These are phyloP conservation scores for Boletus pseudopeckii DNA, from an alignment of 768 basidiomycete species.

Conservation along the genomic window DNA sequence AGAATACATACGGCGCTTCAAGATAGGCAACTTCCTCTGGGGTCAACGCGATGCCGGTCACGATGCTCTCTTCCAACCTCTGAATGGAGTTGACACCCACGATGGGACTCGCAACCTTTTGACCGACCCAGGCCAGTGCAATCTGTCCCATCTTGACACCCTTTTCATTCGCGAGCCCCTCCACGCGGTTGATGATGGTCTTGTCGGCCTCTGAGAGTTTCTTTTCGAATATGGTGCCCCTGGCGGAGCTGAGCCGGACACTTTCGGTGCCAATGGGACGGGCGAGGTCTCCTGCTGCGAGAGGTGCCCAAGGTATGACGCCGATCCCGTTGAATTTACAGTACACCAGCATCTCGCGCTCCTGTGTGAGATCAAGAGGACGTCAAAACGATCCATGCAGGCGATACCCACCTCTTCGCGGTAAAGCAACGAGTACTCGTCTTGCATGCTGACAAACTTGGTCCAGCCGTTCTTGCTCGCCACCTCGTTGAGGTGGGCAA, in stretches of 20 bases:
- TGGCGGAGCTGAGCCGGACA: conserved; percentile 6
- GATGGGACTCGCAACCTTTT: conserved; percentile 44
- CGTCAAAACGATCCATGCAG: neutral
- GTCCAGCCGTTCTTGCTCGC: conserved; percentile 46
- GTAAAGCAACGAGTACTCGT: conserved; percentile 50
- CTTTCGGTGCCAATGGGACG: conserved; percentile 34
- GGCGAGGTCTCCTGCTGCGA: conserved; percentile 38
- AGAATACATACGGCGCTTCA: conserved; percentile 22
- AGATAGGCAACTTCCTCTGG: conserved; percentile 27
- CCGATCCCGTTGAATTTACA: conserved; percentile 50
- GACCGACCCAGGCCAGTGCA: conserved; percentile 41
- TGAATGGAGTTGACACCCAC: conserved; percentile 38
- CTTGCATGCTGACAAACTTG: conserved; percentile 53
- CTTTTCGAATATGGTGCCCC: conserved; percentile 25
- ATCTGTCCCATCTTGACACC: conserved; percentile 44
- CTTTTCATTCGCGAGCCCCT: conserved; percentile 39
- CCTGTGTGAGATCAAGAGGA: conserved; percentile 25
- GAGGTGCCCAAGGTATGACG: conserved; percentile 49
- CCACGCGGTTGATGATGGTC: conserved; percentile 38
- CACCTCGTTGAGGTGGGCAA: conserved; percentile 41
- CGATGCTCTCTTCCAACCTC: conserved; percentile 30
- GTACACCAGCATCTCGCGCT: conserved; percentile 44
- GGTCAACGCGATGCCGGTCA: conserved; percentile 20
- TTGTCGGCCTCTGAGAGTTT: conserved; percentile 28
- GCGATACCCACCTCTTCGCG: conserved; percentile 41